Evolutionary conservation across 2,329 filamentous ascomycete species (phyloP).

Genomic region (Fusarium brevicatenulatum): DNA sequence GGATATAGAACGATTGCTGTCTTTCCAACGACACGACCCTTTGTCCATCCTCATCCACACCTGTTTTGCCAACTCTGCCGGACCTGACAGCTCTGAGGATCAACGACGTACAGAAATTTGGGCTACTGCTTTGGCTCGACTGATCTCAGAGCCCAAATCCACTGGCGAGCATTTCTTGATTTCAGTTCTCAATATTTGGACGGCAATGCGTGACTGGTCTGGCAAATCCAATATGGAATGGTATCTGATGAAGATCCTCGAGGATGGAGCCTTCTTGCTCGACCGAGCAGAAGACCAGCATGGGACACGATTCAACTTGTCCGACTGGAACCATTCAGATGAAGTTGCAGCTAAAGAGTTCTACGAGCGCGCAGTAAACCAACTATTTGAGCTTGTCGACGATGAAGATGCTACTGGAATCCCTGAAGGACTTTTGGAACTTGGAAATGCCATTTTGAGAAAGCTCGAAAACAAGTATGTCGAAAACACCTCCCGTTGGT

Average conservation of each 20-base stretch:
- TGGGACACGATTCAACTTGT: conserved; percentile 75
- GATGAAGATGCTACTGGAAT: conserved; percentile 86
- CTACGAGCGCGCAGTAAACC: conserved; percentile 82
- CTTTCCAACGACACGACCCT: conserved; percentile 89
- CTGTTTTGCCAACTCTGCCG: conserved; percentile 87
- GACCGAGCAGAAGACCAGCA: conserved; percentile 85
- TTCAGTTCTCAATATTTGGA: conserved; percentile 88
- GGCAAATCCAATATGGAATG: conserved; percentile 90
- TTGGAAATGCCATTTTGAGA: conserved; percentile 83
- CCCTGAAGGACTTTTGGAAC: conserved; percentile 83
- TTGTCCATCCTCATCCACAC: conserved; percentile 87
- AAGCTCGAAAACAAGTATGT: conserved; percentile 79
- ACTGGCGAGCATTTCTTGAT: conserved; percentile 84
- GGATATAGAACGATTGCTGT: conserved; percentile 84
- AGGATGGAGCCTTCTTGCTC: conserved; percentile 90
- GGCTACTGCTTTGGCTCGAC: conserved; percentile 85
- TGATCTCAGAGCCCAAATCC: conserved; percentile 81
- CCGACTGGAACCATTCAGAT: conserved; percentile 79
- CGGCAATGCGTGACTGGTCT: conserved; percentile 87
- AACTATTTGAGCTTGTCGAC: conserved; percentile 86
- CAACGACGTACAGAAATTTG: conserved; percentile 83
- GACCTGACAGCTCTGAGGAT: conserved; percentile 84
- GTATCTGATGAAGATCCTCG: conserved; percentile 93
- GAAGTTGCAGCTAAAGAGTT: conserved; percentile 88
- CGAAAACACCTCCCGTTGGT: conserved; percentile 80